Base-by-base conservation (phyloP, 2,329 filamentous ascomycete species). In the Botrytis galanthina region DNA sequence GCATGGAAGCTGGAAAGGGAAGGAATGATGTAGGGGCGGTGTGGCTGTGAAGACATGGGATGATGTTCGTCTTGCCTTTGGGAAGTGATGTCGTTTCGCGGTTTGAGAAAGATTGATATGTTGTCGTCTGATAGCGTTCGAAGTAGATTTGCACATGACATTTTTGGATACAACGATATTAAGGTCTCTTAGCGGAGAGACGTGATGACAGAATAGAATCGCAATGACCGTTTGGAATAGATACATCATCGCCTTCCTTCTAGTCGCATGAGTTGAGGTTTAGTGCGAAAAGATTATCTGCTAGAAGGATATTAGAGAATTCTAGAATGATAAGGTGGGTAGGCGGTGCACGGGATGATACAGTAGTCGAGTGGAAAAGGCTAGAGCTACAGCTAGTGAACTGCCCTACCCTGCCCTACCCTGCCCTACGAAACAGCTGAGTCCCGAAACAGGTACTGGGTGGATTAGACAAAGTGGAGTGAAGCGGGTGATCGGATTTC, bases 401-500 rank as follows among this genome's bases (percentile, higher is more conserved):
- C 66, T 67, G 63, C 63, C 44, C 32, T 67, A 37, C 46, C 63
- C 63, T 68, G 66, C 66, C 66, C 66, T 68, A 57, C 64, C 63
- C 64, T 68, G 66, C 48, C 66, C 66, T 68, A 68, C 64, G 66
- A 42, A 68, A 57, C 64, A 68, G 48, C 48, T 57, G 48, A 54
- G 35, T 57, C 64, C 64, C 64, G 46, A 68, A 68, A 57, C 64
- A 57, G 64, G 35, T 42, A 57, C 48, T 68, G 64, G 64, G 64
- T 68, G 48, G 64, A 68, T 51, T 54, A 57, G 35, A 68, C 51
- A 57, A 22, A 68, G 66, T 68, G 64, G 64, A 68, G 35, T 32
- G 16, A 57, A 42, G 64, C 37, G 64, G 32, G 26, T 68, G 64
- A 68, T 68, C 64, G 64, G 64, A 39, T 57, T 68, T 68, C 48